Base-by-base conservation (phyloP, 306 rosid species). In the Alnus rubra region DNA sequence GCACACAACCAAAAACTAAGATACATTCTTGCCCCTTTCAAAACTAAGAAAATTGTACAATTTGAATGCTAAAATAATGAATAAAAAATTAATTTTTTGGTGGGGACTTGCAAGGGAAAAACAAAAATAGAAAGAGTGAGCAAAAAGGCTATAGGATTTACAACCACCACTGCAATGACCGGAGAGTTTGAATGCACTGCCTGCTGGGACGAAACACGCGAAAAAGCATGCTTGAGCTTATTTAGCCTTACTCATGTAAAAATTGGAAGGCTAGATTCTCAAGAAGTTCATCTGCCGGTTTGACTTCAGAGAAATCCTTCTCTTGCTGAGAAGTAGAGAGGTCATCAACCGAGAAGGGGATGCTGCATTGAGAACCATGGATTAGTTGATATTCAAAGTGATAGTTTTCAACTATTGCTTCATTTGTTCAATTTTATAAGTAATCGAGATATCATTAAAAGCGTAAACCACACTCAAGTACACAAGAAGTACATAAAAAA, bases 331-430 rank as follows among this genome's bases (percentile, higher is more conserved):
- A 79, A 11, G 95, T 91, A 23, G 98, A 91, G 82, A 96, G 93
- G 85, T 96, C 99, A 39, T 96, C 99, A 44, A 93, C 98, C 76
- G 99, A 91, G 90, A 96, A 96, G 53, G 97, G 99, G 42, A 93
- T 93, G 89, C 98, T 96, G 97, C 52, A 69, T 42, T 11, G 78
- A 85, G 78, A 78, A 75, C 54, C 44, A 73, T 1, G 60, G 55
- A 48, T 70, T 51, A 72, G 74, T 45, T 10, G 11, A 23, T 8
- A 83, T 39, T 72, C 16, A 74, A 59, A 68, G 42, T 33, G 63
- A 71, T 62, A 55, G 3, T 6, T 71, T 74, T 58, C 18, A 19
- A 18, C 49, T 18, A 39, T 67, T 14, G 51, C 72, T 42, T 18
- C 50, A 39, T 42, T 42, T 16, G 30, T 39, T 39, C 5, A 28